Conservation (phyloP, 2,329 filamentous ascomycete species). For the Huntiella bhutanensis region DNA sequence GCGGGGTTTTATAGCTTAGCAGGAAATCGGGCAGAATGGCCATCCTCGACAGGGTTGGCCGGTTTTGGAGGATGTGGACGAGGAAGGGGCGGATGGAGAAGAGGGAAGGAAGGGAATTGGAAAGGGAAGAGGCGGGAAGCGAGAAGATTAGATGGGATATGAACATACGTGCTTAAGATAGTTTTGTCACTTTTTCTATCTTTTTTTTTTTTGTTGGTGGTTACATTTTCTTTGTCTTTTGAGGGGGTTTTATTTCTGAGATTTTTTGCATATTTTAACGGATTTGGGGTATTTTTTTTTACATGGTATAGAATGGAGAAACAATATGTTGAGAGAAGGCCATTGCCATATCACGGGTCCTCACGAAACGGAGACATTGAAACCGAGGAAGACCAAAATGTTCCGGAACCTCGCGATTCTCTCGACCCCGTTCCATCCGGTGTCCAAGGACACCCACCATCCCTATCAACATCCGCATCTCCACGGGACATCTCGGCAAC, state of each 20-base stretch:
- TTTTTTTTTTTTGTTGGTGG: background rate
- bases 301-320: too few species aligned
- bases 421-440: too few species aligned
- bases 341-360: too few species aligned
- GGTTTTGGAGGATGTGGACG: background rate
- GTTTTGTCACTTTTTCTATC: background rate
- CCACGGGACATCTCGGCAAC: background rate
- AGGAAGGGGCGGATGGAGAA: background rate
- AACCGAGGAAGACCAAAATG: too few species aligned
- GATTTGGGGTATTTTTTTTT: too few species aligned
- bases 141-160: background rate
- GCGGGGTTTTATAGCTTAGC: background rate
- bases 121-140: background rate
- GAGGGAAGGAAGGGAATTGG: background rate
- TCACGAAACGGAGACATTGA: too few species aligned
- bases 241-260: background rate
- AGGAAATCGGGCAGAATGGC: too few species aligned
- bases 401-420: too few species aligned
- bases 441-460: background rate
- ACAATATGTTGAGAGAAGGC: too few species aligned
- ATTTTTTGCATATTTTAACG: too few species aligned
- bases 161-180: background rate
- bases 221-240: constrained; percentile 1
- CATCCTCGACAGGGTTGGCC: background rate
- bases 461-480: background rate